Evolutionary conservation across 768 basidiomycete genomes (phyloP), one percentile per base, ranked within the genome.

Genomic region (Tylopilus vinaceipallidus): DNA sequence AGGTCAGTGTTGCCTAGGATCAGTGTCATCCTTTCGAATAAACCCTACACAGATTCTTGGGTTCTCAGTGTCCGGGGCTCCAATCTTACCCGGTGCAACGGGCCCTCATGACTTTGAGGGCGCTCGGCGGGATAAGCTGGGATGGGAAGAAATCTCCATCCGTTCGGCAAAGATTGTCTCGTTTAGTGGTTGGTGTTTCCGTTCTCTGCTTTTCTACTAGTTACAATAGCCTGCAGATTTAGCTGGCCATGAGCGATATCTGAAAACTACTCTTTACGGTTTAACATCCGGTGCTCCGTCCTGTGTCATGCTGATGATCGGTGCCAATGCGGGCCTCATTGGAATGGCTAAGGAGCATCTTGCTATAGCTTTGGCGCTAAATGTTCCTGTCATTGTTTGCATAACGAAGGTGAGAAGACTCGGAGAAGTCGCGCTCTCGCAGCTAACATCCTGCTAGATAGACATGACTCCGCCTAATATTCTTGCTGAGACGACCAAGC

Each of bases 401-500:
- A 86, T 98, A 50, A 98, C 95, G 4, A 98, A 98, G 80, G 91
- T 88, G 52, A 39, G 66, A 32, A 26, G 30, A 6, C 12, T 23
- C 39, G 36, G 17, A 20, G 14, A 32, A 49, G n/a, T n/a, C n/a
- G 35, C n/a, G 32, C 36, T 11, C 43, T 39, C 19, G 12, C 14
- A 49, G 34, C 41, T 53, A n/a, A 53, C 32, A 6, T 44, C 29
- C 19, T 22, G 6, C 17, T 26, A 60, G 92, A 89, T 97, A 60
- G 97, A 98, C 66, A 98, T 97, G 95, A 98, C 95, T 0, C 97
- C 97, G 6, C 78, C 86, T 11, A 91, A 95, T 54, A 85, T 95
- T 27, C 79, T 94, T 41, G 83, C 82, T n/a, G 89, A 95, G 67
- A 98, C 95, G 0, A 76, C 89, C 37, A 91, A 89, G 61, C 95